These are phyloP conservation scores for Hypoxylon sp. DNA, from an alignment of 2,329 filamentous ascomycete species.

Conservation along the genomic window DNA sequence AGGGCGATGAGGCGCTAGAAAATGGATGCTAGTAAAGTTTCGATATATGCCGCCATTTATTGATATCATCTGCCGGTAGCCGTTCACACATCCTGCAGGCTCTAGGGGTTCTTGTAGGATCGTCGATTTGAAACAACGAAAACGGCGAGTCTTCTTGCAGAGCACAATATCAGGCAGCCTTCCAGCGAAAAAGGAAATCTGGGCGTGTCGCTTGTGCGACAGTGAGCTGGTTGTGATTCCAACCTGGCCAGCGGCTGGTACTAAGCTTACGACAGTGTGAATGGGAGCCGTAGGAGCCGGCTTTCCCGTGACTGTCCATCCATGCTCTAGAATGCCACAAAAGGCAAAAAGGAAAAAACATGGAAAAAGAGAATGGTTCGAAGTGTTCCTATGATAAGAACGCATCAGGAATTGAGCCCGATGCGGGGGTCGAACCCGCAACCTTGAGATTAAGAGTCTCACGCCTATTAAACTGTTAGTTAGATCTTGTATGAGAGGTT, in stretches of 20 bases:
- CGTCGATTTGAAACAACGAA: conserved; percentile 21
- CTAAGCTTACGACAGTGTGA: background rate
- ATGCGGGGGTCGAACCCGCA: conserved; percentile 62
- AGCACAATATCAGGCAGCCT: conserved; percentile 13
- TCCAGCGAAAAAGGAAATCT: background rate
- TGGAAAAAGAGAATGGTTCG: conserved; percentile 29
- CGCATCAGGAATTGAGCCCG: conserved; percentile 60
- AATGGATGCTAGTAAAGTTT: no score
- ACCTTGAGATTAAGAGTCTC: conserved; percentile 70
- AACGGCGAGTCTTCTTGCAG: conserved; percentile 14
- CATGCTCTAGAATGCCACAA: background rate
- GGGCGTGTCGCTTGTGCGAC: conserved; percentile 28
- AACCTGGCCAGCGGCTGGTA: background rate
- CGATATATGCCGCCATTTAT: no score
- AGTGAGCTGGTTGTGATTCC: conserved; percentile 12
- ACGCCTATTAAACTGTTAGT: conserved; percentile 57
- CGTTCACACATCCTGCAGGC: background rate
- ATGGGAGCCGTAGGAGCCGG: background rate
- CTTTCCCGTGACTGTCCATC: background rate
- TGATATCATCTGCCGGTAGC: conserved; percentile 2
- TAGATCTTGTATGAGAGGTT: background rate
- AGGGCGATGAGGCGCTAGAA: no score
- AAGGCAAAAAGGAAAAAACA: conserved; percentile 10
- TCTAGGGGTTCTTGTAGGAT: conserved; percentile 13
- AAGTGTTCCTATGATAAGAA: conserved; percentile 30